phyloP scores from a whole-genome alignment of 202 grass and related monocot species.

The Thinopyrum obtusiflorum region DNA sequence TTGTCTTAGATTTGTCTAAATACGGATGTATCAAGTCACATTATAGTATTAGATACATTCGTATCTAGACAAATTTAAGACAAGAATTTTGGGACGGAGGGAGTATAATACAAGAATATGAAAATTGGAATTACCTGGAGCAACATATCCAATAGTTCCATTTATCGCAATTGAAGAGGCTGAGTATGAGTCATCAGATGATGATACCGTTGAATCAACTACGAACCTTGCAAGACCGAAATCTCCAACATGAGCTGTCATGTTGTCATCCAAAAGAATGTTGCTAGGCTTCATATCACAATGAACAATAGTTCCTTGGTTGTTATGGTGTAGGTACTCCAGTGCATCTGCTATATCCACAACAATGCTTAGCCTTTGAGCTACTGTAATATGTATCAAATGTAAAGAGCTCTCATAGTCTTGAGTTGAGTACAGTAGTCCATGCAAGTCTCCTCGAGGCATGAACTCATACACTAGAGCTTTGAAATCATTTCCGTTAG shows the following conservation, averaged over 20 bases:
- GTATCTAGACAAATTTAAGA: no score
- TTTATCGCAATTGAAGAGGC: slow-evolving; percentile 9
- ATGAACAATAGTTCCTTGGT: slow-evolving; percentile 22
- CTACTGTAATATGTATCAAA: not conserved
- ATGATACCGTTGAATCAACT: not conserved
- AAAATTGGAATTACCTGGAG: slow-evolving; percentile 2
- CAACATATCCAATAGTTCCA: slow-evolving; percentile 24
- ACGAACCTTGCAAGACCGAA: slow-evolving; percentile 6
- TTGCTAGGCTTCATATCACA: slow-evolving; percentile 21
- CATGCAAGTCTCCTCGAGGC: slow-evolving; percentile 13
- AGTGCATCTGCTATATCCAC: slow-evolving; percentile 19
- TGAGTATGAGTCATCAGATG: not conserved
- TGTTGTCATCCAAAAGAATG: not conserved
- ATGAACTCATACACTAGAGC: slow-evolving; percentile 23
- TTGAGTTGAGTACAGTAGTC: not conserved
- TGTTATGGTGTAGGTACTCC: slow-evolving; percentile 21
- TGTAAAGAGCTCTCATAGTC: not conserved
- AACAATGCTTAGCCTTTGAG: slow-evolving; percentile 23
- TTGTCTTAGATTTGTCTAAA: no score
- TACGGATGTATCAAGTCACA: no score
- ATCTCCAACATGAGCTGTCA: slow-evolving; percentile 22
- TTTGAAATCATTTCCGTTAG: slow-evolving; percentile 25
- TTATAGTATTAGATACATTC: no score
- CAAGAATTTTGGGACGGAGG: no score
- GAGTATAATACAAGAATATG: not conserved